Evolutionary conservation across 352 stramenopile species (phyloP).

Genomic region (Aphanomyces cochlioides): DNA sequence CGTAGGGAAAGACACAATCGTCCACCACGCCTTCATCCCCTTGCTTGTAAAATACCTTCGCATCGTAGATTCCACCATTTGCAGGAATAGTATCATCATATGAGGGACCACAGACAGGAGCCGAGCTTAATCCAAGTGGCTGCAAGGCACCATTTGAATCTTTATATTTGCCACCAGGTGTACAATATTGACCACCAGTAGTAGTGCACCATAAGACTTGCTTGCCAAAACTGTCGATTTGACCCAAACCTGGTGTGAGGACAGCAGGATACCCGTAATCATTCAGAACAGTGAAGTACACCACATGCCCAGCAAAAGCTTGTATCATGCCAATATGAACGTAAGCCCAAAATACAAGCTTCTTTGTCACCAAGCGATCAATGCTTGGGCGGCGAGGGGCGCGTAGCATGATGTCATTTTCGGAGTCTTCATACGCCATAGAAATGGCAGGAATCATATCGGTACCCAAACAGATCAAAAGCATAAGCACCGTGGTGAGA

Average conservation of each 20-base stretch:
- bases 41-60: conserved; percentile 55
- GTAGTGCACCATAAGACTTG: conserved; percentile 77
- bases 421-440: conserved; percentile 86
- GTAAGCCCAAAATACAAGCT: conserved; percentile 89
- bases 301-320: conserved; percentile 79
- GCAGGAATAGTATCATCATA: conserved; percentile 38
- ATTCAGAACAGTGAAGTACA: conserved; percentile 85
- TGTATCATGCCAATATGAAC: conserved; percentile 86
- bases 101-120: conserved; percentile 31
- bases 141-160: conserved; percentile 28
- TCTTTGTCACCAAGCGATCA: conserved; percentile 84
- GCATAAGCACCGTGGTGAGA: conserved; percentile 89
- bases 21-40: conserved; percentile 47
- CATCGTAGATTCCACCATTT: conserved; percentile 38
- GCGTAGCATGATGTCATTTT: conserved; percentile 86
- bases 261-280: conserved; percentile 78
- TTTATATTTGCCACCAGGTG: conserved; percentile 37
- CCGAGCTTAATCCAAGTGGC: conserved; percentile 32
- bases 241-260: conserved; percentile 53
- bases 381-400: conserved; percentile 70
- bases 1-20: conserved; percentile 57
- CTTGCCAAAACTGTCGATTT: conserved; percentile 55
- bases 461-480: conserved; percentile 88
- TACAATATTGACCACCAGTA: conserved; percentile 53
- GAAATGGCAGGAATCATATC: conserved; percentile 92